Base-by-base conservation (phyloP, 2,329 filamentous ascomycete genomes). In the Penicillium sp. region DNA sequence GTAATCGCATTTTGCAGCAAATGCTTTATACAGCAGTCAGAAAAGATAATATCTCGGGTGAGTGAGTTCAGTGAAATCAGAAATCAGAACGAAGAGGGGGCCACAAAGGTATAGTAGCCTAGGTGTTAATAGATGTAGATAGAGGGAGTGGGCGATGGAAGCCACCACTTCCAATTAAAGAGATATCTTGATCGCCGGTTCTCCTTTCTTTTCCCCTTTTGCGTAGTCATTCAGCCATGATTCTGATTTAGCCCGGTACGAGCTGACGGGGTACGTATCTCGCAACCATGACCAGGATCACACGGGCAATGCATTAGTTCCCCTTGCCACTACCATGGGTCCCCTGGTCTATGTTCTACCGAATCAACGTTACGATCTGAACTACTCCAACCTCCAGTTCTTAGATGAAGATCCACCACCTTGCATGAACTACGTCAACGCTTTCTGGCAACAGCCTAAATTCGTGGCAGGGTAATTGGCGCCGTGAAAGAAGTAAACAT, bases 211-310 rank as follows among this genome's bases (percentile, higher is more conserved):
- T 38, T 41, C 41, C 16, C 31, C 6, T 2, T 34, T 22, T 29
- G 6, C 29, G 11, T 40, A 40, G 6, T 5, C 18, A 3, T n/a
- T 21, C n/a, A 21, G 22, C 38, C 50, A 47, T 11, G 16, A 38
- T 53, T 49, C 13, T 22, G 24, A 53, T 53, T 22, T 29, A 40
- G 45, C 48, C 50, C 27, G 32, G 14, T 14, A 53, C 40, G 14
- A 49, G 45, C 45, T 49, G 45, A 53, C 50, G 31, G 16, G n/a
- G 38, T 31, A 18, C 45, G 22, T 31, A 41, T 10, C 22, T 40
- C 22, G 36, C 45, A 29, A 40, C 22, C n/a, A 14, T 29, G 22
- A 32, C 40, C 18, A 44, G n/a, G 24, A 53, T 49, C 18, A 16
- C 22, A 31, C 24, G 32, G 31, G 7, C 22, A 21, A 8, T 11